phyloP scores from a whole-genome alignment of 345 rosid species.

The Gossypioides kirkii region DNA sequence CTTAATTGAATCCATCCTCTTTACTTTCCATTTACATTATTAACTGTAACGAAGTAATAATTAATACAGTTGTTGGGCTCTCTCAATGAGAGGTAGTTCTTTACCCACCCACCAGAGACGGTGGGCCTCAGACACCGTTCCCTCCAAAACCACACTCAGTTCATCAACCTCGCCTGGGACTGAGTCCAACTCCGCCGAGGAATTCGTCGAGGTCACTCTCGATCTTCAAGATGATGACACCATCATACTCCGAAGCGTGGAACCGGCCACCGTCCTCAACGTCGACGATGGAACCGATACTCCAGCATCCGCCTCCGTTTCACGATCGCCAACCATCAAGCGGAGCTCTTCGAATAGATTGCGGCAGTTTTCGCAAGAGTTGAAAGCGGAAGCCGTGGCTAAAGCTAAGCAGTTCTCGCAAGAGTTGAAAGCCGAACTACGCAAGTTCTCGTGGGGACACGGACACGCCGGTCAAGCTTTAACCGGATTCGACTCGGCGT shows the following conservation, averaged over 20 bases:
- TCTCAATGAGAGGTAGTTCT: slow-evolving; percentile 38
- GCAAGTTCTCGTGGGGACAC: slow-evolving; percentile 76
- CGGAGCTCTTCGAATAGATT: slow-evolving; percentile 63
- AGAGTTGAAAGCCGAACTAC: slow-evolving; percentile 63
- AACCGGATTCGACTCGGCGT: slow-evolving; percentile 52
- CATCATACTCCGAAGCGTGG: slow-evolving; percentile 82
- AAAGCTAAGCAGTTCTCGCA: slow-evolving; percentile 85
- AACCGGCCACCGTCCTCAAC: slow-evolving; percentile 58
- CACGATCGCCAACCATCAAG: slow-evolving; percentile 67
- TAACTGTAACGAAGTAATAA: background rate
- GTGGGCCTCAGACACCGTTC: slow-evolving; percentile 77
- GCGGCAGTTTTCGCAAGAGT: slow-evolving; percentile 82
- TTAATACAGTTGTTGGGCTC: background rate
- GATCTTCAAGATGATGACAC: slow-evolving; percentile 93
- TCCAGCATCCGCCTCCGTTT: slow-evolving; percentile 27
- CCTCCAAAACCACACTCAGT: slow-evolving; percentile 36
- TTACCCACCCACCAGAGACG: slow-evolving; percentile 63
- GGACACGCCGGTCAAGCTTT: slow-evolving; percentile 34
- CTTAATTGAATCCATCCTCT: slow-evolving; percentile 13
- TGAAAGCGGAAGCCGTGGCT: slow-evolving; percentile 90
- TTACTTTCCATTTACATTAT: background rate
- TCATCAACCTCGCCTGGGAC: slow-evolving; percentile 51
- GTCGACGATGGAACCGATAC: slow-evolving; percentile 32
- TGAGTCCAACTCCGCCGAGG: slow-evolving; percentile 51
- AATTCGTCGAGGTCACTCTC: slow-evolving; percentile 88